Percentiles rank a stretch among this genome's conserved stretches.
These are phyloP conservation scores for Lachancea sp. DNA, from an alignment of 805 yeast species.

Conservation along the genomic window DNA sequence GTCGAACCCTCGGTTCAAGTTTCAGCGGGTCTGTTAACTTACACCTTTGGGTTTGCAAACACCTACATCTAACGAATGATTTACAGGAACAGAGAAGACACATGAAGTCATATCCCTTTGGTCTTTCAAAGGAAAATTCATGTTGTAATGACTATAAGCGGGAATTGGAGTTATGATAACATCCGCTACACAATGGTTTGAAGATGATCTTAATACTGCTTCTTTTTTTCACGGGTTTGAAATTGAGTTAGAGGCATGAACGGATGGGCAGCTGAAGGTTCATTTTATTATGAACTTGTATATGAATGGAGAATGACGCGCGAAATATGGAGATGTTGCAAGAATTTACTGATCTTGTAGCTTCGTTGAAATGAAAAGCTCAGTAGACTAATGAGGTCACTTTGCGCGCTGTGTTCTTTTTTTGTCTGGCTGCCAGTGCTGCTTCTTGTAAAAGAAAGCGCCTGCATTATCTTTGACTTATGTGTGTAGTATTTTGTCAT, in stretches of 20 bases:
- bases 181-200: slow-evolving; percentile 8
- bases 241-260: slow-evolving; percentile 3
- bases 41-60: not conserved
- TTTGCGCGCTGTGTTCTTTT: slow-evolving; percentile 2
- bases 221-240: not conserved
- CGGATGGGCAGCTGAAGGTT: slow-evolving; percentile 7
- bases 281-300: slow-evolving; percentile 1
- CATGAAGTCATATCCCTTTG: not conserved
- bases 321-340: slow-evolving; percentile 6
- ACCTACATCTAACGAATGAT: slow-evolving; percentile 6
- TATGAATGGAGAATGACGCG: slow-evolving; percentile 3
- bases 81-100: slow-evolving; percentile 6
- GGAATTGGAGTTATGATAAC: slow-evolving; percentile 4
- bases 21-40: slow-evolving; percentile 1
- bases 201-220: slow-evolving; percentile 9
- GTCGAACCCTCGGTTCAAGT: not conserved
- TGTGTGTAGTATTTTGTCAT: slow-evolving; percentile 9
- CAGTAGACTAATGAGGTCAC: not conserved
- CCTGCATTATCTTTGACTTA: slow-evolving; percentile 8
- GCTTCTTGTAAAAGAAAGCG: slow-evolving; percentile 3
- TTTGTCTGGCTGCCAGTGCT: slow-evolving; percentile 5
- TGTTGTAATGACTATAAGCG: not conserved
- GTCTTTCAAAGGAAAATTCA: not conserved
- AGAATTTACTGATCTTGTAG: slow-evolving; percentile 1
- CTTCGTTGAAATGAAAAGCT: slow-evolving; percentile 4